A percentile compares a stretch with the other conserved stretches of the same genome.
phyloP scores from a whole-genome alignment of 306 rosid species.

The Castanopsis chinensis region DNA sequence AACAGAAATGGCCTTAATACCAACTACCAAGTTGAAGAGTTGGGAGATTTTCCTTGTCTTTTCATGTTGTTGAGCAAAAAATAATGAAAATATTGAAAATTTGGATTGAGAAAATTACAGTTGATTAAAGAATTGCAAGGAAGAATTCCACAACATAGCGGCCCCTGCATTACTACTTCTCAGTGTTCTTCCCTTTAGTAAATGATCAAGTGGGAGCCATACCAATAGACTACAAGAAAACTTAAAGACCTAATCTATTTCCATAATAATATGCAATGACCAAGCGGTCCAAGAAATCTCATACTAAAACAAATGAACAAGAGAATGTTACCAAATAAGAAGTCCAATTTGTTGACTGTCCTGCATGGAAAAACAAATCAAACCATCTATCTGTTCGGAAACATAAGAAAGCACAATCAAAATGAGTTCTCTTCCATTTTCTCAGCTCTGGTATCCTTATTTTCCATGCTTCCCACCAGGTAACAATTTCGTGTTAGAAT shows the following conservation, averaged over 20 bases:
- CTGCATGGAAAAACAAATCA: not conserved
- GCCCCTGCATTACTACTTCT: conserved; percentile 28
- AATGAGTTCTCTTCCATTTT: not conserved
- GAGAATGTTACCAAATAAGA: not conserved
- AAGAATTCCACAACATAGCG: conserved; percentile 33
- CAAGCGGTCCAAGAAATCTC: no score
- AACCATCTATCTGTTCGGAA: not conserved
- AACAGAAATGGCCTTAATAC: conserved; percentile 31
- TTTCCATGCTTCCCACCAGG: not conserved
- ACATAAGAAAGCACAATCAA: not conserved
- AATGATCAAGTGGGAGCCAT: not conserved
- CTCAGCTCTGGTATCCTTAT: not conserved
- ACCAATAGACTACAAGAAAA: not conserved
- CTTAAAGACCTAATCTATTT: no score
- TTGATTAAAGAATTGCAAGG: conserved; percentile 27
- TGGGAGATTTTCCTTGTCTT: conserved; percentile 13
- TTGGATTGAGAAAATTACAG: no score
- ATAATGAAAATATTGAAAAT: conserved; percentile 27
- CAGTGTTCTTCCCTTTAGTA: conserved; percentile 6
- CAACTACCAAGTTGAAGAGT: conserved; percentile 9
- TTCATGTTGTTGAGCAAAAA: conserved; percentile 23
- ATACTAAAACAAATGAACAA: no score
- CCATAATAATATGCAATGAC: no score
- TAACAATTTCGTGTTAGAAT: not conserved
- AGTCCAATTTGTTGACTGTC: not conserved